Evolutionary conservation across 305 asterid genomes (phyloP).

Genomic region (Fraxinus latifolia): DNA sequence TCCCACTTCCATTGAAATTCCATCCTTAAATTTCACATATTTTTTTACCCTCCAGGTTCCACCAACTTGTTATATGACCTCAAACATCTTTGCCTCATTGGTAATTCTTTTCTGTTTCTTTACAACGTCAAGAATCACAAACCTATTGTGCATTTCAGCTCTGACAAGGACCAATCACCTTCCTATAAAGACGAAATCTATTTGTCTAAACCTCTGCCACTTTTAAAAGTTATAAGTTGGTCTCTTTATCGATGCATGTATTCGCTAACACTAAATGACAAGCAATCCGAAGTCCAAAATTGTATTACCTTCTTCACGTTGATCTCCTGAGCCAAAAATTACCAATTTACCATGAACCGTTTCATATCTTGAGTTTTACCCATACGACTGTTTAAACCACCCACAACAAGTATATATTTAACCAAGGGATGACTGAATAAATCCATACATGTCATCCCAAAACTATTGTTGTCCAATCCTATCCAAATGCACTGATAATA

Average conservation of each 20-base stretch:
- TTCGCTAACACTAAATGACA: neutral
- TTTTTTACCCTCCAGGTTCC: neutral
- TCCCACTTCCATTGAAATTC: neutral
- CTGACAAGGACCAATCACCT: neutral
- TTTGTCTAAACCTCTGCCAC: neutral
- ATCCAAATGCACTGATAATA: neutral
- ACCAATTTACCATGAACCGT: neutral
- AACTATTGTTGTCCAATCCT: neutral
- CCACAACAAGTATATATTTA: neutral
- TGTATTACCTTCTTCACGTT: neutral
- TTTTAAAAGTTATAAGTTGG: neutral
- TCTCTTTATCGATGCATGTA: neutral
- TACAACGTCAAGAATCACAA: neutral
- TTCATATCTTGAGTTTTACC: neutral
- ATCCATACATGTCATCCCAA: neutral
- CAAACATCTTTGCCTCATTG: neutral
- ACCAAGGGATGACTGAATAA: neutral
- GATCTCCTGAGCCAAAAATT: neutral
- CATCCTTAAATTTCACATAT: neutral
- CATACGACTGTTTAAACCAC: neutral
- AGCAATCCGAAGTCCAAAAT: neutral
- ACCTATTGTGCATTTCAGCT: neutral
- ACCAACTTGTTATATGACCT: neutral
- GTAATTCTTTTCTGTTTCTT: neutral
- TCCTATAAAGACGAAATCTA: neutral